Base-by-base conservation (phyloP, 75 land plant genomes). In the Azolla pinnata region DNA sequence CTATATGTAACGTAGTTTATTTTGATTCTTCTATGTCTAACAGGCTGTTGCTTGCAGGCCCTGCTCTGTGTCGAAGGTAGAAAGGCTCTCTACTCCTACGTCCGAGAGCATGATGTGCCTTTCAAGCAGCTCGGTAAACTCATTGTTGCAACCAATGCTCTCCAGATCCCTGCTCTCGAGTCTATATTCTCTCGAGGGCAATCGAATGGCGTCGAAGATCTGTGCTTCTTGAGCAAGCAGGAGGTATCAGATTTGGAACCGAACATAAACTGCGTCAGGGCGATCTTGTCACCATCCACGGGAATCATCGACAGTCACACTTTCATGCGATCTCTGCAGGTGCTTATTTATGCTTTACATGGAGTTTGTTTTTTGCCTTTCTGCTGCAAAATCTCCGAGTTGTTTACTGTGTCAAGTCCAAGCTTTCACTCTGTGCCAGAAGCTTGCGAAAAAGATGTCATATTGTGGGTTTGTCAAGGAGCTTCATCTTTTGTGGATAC, bases 271-370 rank as follows among this genome's bases (percentile, higher is more conserved):
- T 95, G 96, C 52, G 67, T 74, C 0, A 79, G 81, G 68, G 96
- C 99, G 19, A 55, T 95, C 45, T 67, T 78, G 40, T 95, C 99
- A 18, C 96, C 99, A 51, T 71, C 69, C 24, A 67, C 99, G 48
- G 99, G 99, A 35, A 89, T 95, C 44, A 57, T 95, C 33, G 96
- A 95, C 56, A 53, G 71, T n/a, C 96, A 95, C 62, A 67, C 83
- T 14, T 73, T 89, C 24, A 89, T 95, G 96, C 73, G 85, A 14
- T 83, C 91, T 40, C 44, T 95, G 26, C 57, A 86, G 83, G 98
- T 88, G 75, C 40, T 35, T 5, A 35, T 35, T 12, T n/a, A n/a
- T n/a, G n/a, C n/a, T n/a, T n/a, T n/a, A n/a, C n/a, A n/a, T n/a
- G n/a, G n/a, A n/a, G n/a, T n/a, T n/a, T n/a, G n/a, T n/a, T n/a